Evolutionary conservation across 805 yeast genomes (phyloP).

Genomic region (Saccharomycopsis lassenensis): DNA sequence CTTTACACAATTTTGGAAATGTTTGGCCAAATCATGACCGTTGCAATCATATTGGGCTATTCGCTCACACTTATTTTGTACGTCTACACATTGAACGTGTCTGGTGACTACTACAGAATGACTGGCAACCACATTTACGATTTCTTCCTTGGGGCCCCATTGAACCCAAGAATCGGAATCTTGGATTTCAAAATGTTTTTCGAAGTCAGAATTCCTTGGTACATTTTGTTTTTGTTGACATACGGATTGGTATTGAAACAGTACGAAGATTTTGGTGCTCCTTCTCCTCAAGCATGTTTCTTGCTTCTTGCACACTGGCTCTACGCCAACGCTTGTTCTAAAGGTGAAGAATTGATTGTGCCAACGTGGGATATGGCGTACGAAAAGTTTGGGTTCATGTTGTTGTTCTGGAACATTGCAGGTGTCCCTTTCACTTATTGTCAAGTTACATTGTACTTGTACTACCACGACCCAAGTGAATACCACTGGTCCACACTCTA

Average conservation of each 20-base stretch:
- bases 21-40: conserved; percentile 88
- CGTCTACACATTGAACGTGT: conserved; percentile 48
- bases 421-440: conserved; percentile 98
- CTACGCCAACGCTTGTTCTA: conserved; percentile 93
- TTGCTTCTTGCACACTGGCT: conserved; percentile 81
- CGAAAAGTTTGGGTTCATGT: conserved; percentile 98
- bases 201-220: conserved; percentile 97
- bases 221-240: conserved; percentile 67
- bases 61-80: conserved; percentile 58
- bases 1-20: conserved; percentile 65
- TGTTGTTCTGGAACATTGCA: conserved; percentile 96
- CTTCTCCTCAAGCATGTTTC: conserved; percentile 43
- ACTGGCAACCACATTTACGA: conserved; percentile 88
- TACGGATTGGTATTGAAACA: conserved; percentile 70
- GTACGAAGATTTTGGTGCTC: conserved; percentile 68
- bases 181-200: conserved; percentile 94
- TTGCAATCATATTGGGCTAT: conserved; percentile 75
- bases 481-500: conserved; percentile 62
- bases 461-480: conserved; percentile 74
- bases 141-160: conserved; percentile 93
- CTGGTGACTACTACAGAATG: conserved; percentile 79
- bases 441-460: conserved; percentile 78
- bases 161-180: conserved; percentile 90
- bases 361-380: conserved; percentile 99
- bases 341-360: conserved; percentile 94